Base-by-base conservation (phyloP, 345 rosid genomes). In the Draba incana region DNA sequence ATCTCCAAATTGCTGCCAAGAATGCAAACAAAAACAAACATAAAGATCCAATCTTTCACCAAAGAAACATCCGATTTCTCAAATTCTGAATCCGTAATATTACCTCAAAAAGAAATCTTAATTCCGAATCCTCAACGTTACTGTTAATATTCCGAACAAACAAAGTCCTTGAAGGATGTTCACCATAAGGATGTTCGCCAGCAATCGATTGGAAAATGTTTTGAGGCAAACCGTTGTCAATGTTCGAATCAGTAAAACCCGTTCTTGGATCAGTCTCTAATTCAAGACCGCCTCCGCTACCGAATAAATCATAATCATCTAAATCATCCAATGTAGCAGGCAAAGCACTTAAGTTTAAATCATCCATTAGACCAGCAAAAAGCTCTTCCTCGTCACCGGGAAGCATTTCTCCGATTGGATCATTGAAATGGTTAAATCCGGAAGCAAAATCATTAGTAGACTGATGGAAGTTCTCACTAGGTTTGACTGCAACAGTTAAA, bases 91-190 rank as follows among this genome's bases (percentile, higher is more conserved):
- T 41, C 4, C n/a, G 20, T 33, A 49, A 57, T 31, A 58, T 70
- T 74, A 88, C 95, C 89, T 86, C 88, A 39, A 88, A 88, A 43
- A 86, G 85, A 65, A 75, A 59, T 76, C 53, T 69, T 53, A 88
- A 45, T 68, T 88, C 96, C 0, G 79, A 75, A 75, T 88, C 96
- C 35, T 86, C 96, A 31, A 88, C 85, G 56, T 83, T 86, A 39
- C 95, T 86, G 46, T 88, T 86, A 42, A 88, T 88, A 67, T 88
- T 88, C 42, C 92, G 77, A 70, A 88, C 95, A 79, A 88, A 88
- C 49, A 88, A 66, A 15, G 95, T 88, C 78, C 95, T 84, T 5
- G 92, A 88, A 51, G 95, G 95, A 77, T 86, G 95, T 78, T 86
- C 95, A 2, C 91, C 95, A 60, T 79, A 83, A 2, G 95, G 95